Conservation (phyloP, 73 alveolate genomes). For the Paramecium sonneborni region DNA sequence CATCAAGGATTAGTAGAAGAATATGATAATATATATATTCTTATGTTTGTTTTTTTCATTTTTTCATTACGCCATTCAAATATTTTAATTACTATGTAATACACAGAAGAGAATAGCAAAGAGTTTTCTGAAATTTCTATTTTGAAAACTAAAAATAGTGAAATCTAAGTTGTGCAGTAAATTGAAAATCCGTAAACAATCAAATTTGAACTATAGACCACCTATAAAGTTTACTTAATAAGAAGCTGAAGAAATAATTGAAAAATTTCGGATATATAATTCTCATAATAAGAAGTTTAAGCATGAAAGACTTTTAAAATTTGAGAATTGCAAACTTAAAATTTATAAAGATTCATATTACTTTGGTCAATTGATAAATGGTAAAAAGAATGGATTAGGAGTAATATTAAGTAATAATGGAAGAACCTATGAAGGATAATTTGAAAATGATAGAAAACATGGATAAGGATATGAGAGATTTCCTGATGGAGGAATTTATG, state of each 20-base stretch:
- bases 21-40: neutral
- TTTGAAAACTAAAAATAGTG: neutral
- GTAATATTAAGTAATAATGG: slow-evolving; percentile 24
- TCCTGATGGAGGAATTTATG: slow-evolving; percentile 77
- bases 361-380: neutral
- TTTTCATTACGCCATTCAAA: too few relatives aligned
- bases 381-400: slow-evolving; percentile 40
- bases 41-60: neutral
- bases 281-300: neutral
- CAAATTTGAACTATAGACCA: neutral
- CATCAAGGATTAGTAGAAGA: neutral
- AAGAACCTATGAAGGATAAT: slow-evolving; percentile 56
- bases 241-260: neutral
- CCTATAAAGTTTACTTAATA: neutral
- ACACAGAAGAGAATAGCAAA: too few relatives aligned
- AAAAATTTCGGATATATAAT: neutral
- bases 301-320: neutral
- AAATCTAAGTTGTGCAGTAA: neutral
- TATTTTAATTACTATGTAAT: too few relatives aligned
- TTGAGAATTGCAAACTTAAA: neutral
- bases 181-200: neutral
- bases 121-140: neutral
- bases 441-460: slow-evolving; percentile 54
- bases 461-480: slow-evolving; percentile 76
- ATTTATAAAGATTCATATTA: neutral